Evolutionary conservation across 345 rosid genomes (phyloP).

Genomic region (Excoecaria agallocha): DNA sequence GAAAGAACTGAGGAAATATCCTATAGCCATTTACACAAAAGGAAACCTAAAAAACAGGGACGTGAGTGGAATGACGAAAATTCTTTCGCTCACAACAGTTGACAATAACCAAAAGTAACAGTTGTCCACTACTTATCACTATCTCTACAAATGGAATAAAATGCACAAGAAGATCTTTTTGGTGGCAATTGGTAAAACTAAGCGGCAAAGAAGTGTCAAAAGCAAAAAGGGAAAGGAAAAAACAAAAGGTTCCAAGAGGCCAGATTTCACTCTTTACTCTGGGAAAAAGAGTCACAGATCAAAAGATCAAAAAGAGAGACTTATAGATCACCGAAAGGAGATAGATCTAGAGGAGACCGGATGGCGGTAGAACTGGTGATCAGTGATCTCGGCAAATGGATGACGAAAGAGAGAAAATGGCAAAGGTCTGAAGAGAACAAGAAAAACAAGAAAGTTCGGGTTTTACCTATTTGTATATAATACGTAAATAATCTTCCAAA

Average conservation of each 20-base stretch:
- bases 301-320: too few species aligned
- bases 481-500: too few species aligned
- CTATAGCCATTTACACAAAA: not conserved
- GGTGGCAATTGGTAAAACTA: too few species aligned
- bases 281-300: not conserved
- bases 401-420: too few species aligned
- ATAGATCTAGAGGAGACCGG: too few species aligned
- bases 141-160: slow-evolving; percentile 9
- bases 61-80: not conserved
- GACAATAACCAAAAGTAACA: not conserved
- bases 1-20: not conserved
- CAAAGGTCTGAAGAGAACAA: too few species aligned
- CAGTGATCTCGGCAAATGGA: too few species aligned
- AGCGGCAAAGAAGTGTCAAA: not conserved
- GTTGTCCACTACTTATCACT: not conserved
- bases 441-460: too few species aligned
- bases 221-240: not conserved
- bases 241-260: too few species aligned
- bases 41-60: not conserved
- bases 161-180: not conserved
- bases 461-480: too few species aligned
- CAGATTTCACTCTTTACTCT: not conserved
- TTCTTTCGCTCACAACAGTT: not conserved
- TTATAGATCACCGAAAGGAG: too few species aligned
- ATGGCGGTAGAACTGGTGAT: too few species aligned